Base-by-base conservation (phyloP, 805 yeast species). In the Wickerhamomyces queroliae region DNA sequence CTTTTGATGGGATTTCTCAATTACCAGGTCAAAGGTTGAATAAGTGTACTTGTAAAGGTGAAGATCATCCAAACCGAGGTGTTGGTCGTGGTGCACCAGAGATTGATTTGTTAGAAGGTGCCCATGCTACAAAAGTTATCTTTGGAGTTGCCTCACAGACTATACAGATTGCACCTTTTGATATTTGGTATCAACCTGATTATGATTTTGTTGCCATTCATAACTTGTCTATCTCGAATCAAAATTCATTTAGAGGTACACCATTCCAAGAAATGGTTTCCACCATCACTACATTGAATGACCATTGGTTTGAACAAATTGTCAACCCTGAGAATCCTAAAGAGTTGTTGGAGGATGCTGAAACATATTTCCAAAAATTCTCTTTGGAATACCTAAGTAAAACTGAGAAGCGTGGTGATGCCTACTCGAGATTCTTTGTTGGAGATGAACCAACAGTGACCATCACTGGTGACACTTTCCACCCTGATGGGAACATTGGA, bases 171-270 rank as follows among this genome's bases (percentile, higher is more conserved):
- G 78, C 78, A 8, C 78, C 78, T 1, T 61, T 60, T 52, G 77
- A 72, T 51, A 63, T 71, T 30, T 72, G 78, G 78, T 72, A 71
- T 47, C 55, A 53, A 47, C 75, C 78, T 3, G 76, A 72, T 49
- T 72, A 72, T 50, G 62, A 66, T 42, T 72, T 62, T 43, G 55
- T 72, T 32, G 69, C 64, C 33, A 53, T 72, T 31, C 53, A 70
- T 46, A 68, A 72, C 47, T 26, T 30, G 7, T 56, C 67, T 15
- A 58, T 65, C 23, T 66, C 77, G 2, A 45, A 64, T 13, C 66
- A 71, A 69, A 68, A 67, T 46, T 56, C 70, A 1, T 71, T 67
- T 45, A 58, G 72, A 11, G 78, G 78, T 7, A 74, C 75, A 12
- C 76, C 77, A 3, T 64, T 59, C 49, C 78, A 72, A 49, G 72